phyloP scores from a whole-genome alignment of 2,329 filamentous ascomycete species.

The Penicillium oxalicum region DNA sequence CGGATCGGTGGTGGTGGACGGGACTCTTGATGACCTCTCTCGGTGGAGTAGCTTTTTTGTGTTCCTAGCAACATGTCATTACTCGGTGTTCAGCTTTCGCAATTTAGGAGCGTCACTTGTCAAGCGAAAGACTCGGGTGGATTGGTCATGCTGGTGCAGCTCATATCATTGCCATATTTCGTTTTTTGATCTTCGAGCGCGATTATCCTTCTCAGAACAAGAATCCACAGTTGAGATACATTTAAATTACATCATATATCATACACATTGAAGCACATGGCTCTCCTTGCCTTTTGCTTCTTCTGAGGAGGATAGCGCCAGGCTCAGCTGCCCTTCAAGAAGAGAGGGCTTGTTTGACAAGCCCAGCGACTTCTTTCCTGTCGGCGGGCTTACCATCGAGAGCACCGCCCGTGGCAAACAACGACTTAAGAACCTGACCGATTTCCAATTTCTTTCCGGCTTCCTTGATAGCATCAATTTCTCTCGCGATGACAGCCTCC shows the following conservation, averaged over 20 bases:
- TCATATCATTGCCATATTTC: too few species aligned
- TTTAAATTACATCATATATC: slow-evolving; percentile 4
- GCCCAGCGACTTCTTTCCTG: slow-evolving; percentile 36
- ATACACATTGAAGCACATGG: slow-evolving; percentile 14
- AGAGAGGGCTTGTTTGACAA: slow-evolving; percentile 34
- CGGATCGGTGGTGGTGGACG: slow-evolving; percentile 45
- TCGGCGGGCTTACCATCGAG: slow-evolving; percentile 42
- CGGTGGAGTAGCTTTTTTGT: slow-evolving; percentile 37
- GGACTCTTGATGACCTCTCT: slow-evolving; percentile 43
- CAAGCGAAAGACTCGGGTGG: too few species aligned
- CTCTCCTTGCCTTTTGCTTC: too few species aligned
- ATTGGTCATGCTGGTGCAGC: too few species aligned
- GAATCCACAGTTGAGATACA: too few species aligned
- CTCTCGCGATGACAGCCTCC: slow-evolving; percentile 29
- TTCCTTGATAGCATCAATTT: slow-evolving; percentile 32
- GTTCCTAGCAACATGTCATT: slow-evolving; percentile 16
- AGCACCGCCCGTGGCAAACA: slow-evolving; percentile 38
- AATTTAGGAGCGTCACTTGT: too few species aligned
- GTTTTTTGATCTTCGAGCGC: too few species aligned
- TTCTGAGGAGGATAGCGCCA: too few species aligned
- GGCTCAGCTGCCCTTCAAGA: slow-evolving; percentile 2
- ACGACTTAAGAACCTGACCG: slow-evolving; percentile 38
- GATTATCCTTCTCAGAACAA: too few species aligned
- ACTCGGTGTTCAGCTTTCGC: too few species aligned
- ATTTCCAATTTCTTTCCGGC: slow-evolving; percentile 32